These are phyloP conservation scores for Juglanconis juglandina DNA, from an alignment of 2,329 filamentous ascomycete species.

Conservation along the genomic window DNA sequence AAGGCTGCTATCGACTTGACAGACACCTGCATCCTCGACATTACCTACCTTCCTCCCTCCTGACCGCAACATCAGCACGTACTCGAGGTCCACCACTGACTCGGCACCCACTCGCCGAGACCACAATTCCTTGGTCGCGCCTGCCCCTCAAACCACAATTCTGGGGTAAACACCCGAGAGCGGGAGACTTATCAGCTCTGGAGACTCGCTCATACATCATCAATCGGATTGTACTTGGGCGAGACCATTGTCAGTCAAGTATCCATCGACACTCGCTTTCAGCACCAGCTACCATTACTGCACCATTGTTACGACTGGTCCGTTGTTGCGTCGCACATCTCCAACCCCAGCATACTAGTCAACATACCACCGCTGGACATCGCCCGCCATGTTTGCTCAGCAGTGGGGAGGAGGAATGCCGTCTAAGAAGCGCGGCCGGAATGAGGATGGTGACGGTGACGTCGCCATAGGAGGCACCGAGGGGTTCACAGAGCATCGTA, in stretches of 20 bases:
- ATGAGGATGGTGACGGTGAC: constrained; percentile 40
- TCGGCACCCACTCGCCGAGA: no score
- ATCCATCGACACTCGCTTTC: constrained; percentile 13
- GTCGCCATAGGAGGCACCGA: constrained; percentile 30
- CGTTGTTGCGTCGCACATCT: background rate
- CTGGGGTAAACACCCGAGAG: background rate
- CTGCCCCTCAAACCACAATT: background rate
- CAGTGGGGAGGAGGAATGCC: constrained; percentile 31
- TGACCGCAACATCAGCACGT: no score
- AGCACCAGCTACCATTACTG: background rate
- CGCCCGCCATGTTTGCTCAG: constrained; percentile 35
- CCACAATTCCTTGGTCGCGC: no score
- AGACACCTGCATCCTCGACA: background rate
- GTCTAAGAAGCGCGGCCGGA: constrained; percentile 43
- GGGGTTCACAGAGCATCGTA: constrained; percentile 50
- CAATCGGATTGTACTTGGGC: background rate
- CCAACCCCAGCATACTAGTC: background rate
- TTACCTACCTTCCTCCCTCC: background rate
- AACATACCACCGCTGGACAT: background rate
- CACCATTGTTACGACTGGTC: background rate
- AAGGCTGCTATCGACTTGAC: no score
- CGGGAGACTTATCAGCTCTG: background rate
- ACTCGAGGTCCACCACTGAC: no score
- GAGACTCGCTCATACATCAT: background rate
- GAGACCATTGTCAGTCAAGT: background rate